These are phyloP conservation scores for Lolium perenne DNA, from an alignment of 176 grass and related monocot genomes.

Conservation along the genomic window DNA sequence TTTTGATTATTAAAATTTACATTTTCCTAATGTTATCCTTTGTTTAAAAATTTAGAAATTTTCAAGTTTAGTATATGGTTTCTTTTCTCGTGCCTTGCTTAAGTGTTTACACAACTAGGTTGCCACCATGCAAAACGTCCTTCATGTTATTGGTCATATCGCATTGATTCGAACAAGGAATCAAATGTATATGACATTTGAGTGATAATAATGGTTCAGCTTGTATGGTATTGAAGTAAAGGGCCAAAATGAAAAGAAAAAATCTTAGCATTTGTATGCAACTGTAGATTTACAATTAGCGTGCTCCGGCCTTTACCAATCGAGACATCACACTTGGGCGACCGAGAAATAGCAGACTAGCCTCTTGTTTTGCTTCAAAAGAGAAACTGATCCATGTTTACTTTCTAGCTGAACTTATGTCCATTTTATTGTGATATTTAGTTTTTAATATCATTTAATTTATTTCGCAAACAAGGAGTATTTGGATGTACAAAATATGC, in stretches of 20 bases:
- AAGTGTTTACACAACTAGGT: background rate
- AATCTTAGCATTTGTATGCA: background rate
- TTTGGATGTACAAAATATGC: too few species aligned
- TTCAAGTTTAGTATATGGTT: background rate
- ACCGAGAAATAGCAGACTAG: background rate
- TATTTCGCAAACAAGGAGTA: too few species aligned
- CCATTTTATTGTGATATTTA: too few species aligned
- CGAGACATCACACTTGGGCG: background rate
- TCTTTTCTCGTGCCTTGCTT: background rate
- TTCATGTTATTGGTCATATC: background rate
- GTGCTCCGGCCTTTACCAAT: background rate
- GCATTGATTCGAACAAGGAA: background rate
- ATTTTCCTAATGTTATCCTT: background rate
- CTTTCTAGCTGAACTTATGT: too few species aligned
- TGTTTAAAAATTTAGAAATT: background rate
- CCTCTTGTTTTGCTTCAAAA: too few species aligned
- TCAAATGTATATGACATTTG: background rate
- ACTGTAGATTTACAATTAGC: background rate
- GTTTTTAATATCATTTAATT: too few species aligned
- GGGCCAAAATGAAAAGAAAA: background rate
- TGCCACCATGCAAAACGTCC: background rate
- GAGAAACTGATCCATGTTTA: too few species aligned
- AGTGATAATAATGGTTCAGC: background rate
- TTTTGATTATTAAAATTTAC: background rate
- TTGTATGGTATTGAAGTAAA: background rate